phyloP scores from a whole-genome alignment of 495 filamentous ascomycete genomes.

The Neurospora sp. region DNA sequence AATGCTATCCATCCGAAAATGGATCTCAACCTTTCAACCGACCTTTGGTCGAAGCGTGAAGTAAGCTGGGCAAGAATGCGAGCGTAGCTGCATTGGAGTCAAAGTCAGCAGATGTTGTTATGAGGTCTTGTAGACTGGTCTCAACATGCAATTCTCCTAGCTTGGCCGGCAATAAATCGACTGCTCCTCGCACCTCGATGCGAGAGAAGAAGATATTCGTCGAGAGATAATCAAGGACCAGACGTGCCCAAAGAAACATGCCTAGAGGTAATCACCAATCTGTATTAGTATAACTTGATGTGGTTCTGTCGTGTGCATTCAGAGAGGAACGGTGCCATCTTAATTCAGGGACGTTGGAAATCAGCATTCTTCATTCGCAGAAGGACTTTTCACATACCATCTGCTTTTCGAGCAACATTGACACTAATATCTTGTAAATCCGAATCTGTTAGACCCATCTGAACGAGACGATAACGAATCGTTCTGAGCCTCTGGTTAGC shows the following conservation, averaged over 20 bases:
- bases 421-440: constrained; percentile 5
- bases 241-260: constrained; percentile 25
- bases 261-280: constrained; percentile 6
- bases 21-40: constrained; percentile 10
- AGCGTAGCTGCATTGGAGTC: constrained; percentile 11
- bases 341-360: not conserved
- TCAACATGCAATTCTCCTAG: constrained; percentile 18
- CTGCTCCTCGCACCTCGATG: constrained; percentile 12
- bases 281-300: constrained; percentile 3
- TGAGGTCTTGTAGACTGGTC: not conserved
- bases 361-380: not conserved
- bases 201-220: constrained; percentile 20
- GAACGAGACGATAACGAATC: constrained; percentile 6
- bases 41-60: constrained; percentile 14
- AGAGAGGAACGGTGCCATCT: not conserved
- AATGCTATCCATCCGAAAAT: constrained; percentile 27
- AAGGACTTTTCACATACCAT: constrained; percentile 6
- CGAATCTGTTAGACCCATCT: constrained; percentile 7
- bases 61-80: constrained; percentile 14
- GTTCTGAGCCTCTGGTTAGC: constrained; percentile 7
- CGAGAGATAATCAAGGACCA: constrained; percentile 21
- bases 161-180: constrained; percentile 14
- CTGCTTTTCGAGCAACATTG: constrained; percentile 11
- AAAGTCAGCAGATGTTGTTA: not conserved
- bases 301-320: not conserved